A percentile compares a stretch with the other conserved stretches of the same genome.
Evolutionary conservation across 2,329 filamentous ascomycete species (phyloP).

Genomic region (Talaromyces sp.): DNA sequence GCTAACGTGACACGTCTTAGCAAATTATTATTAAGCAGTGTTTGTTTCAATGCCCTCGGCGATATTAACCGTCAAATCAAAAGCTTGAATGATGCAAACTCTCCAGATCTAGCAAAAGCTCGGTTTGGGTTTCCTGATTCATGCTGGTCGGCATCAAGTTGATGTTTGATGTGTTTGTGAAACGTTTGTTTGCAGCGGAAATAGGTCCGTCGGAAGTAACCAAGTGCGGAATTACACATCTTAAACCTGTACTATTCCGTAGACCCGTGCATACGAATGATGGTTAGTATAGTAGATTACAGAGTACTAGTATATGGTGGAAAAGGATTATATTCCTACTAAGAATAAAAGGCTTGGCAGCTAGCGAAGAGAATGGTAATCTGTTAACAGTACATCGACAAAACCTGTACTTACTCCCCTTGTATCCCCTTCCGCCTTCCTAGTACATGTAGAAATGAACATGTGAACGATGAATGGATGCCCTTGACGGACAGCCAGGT

Average conservation of each 20-base stretch:
- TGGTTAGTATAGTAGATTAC: neutral
- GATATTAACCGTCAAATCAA: too few species aligned
- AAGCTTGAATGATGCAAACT: neutral
- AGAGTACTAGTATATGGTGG: neutral
- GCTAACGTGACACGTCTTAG: too few species aligned
- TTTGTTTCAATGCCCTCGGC: neutral
- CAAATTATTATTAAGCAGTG: neutral
- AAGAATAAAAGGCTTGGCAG: neutral
- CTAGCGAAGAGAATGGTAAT: neutral
- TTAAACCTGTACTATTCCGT: too few species aligned
- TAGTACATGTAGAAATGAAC: neutral
- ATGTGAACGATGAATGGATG: neutral
- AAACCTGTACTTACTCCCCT: neutral
- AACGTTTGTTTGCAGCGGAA: neutral
- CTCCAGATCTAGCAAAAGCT: neutral
- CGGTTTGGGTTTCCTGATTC: neutral
- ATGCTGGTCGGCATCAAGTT: too few species aligned
- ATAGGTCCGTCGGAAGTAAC: neutral
- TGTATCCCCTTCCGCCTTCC: neutral
- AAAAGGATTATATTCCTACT: neutral
- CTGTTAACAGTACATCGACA: neutral
- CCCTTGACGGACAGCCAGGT: neutral
- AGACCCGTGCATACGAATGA: neutral
- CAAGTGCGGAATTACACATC: neutral
- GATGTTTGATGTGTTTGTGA: too few species aligned